Base-by-base conservation (phyloP, 1,284 basidiomycete genomes). In the Stygiomarasmius scandens region DNA sequence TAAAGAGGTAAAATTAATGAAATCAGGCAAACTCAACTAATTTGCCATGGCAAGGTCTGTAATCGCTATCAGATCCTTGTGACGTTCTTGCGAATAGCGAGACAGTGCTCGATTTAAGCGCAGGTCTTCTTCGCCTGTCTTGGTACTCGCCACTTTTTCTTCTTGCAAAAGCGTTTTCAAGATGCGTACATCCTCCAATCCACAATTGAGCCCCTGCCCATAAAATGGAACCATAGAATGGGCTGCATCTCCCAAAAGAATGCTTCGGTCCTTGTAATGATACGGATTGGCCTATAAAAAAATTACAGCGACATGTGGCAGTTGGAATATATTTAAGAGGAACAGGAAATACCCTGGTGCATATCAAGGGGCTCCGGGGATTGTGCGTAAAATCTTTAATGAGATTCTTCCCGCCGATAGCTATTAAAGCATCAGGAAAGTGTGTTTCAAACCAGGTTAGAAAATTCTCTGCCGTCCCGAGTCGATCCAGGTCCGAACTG, bases 201-300 rank as follows among this genome's bases (percentile, higher is more conserved):
- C 96, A 69, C 96, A 98, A 71, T 99, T 99, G 64, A 99, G 83
- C 19, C 96, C 96, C 79, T 99, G 96, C 22, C 95, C 96, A 73
- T 96, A 99, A 77, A 99, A 99, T 50, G 96, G 96, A 23, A 96
- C 93, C 95, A 98, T 98, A 44, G 93, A 91, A 74, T 99, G 96
- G 5, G 95, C 93, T 34, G 96, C 89, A 73, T 99, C 96, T 50
- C 96, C 96, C 50, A 99, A 77, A 54, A 99, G 82, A 38, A 98
- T 81, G 52, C 84, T 94, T 65, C 93, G 85, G 74, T 94, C 93
- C 71, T 85, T 86, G 80, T 93, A 95, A 72, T 96, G 92, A 73
- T 96, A 95, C 44, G 95, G 95, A 58, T 82, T 86, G 66, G 88
- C 85, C 89, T 95, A 69, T 60, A 60, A 52, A 47, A 62, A 49